A percentile compares a stretch with the other conserved stretches of the same genome.
phyloP scores from a whole-genome alignment of 495 filamentous ascomycete species.

The Aspergillus funiculosus region DNA sequence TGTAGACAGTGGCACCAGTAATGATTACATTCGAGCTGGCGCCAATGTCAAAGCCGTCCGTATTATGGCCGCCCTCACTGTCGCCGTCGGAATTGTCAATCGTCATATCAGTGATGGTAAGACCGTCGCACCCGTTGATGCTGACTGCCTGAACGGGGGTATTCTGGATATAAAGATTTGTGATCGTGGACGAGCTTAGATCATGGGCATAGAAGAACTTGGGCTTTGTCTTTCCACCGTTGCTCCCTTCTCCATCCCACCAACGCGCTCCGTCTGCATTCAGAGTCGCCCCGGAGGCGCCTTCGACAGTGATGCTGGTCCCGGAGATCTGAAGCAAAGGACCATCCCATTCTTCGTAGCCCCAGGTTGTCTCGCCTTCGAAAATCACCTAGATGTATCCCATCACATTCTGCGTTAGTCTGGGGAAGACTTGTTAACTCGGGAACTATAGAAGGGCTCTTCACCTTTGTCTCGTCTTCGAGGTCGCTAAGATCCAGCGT shows the following conservation, averaged over 20 bases:
- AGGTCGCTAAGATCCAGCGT: conserved; percentile 48
- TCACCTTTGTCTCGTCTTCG: conserved; percentile 38
- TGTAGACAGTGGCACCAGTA: conserved; percentile 49
- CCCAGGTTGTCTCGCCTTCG: conserved; percentile 47
- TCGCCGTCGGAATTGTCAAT: conserved; percentile 58
- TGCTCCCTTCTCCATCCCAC: conserved; percentile 44
- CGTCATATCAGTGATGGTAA: conserved; percentile 49
- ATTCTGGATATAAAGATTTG: conserved; percentile 46
- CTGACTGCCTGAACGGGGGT: conserved; percentile 59
- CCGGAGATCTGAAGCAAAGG: conserved; percentile 46
- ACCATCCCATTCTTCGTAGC: conserved; percentile 49
- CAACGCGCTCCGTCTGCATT: conserved; percentile 41
- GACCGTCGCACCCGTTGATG: conserved; percentile 43
- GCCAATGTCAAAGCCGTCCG: conserved; percentile 63
- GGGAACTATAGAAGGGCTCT: conserved; percentile 30
- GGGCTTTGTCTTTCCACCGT: conserved; percentile 47
- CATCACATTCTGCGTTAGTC: neutral
- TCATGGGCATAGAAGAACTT: conserved; percentile 47
- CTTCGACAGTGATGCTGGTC: conserved; percentile 41
- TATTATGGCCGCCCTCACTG: conserved; percentile 49
- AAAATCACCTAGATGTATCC: conserved; percentile 40
- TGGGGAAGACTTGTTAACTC: no score
- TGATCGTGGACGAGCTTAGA: conserved; percentile 38
- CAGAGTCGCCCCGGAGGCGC: conserved; percentile 37
- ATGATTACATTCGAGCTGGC: conserved; percentile 49